Conservation (phyloP, 129 eudicot genomes). For the Sambucus nigra region DNA sequence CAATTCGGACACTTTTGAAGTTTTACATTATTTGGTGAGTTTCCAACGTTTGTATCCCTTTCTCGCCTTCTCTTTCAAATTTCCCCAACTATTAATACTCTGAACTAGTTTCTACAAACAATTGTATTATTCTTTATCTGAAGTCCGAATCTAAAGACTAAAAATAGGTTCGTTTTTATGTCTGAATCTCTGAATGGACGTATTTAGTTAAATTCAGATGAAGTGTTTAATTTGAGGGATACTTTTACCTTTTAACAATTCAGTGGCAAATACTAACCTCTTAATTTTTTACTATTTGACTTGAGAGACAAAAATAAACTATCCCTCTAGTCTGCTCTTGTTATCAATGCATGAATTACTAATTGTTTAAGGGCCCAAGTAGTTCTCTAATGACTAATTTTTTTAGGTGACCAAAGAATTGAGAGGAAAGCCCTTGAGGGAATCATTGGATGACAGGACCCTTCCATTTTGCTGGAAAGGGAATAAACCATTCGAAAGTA, state of each 20-base stretch:
- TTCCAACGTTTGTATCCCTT: neutral
- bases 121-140: no score
- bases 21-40: constrained; percentile 50
- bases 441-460: constrained; percentile 61
- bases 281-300: no score
- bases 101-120: no score
- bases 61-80: neutral
- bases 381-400: neutral
- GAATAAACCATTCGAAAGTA: constrained; percentile 58
- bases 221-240: no score
- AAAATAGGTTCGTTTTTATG: no score
- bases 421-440: constrained; percentile 52
- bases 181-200: no score
- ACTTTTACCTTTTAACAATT: no score
- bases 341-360: neutral
- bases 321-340: no score
- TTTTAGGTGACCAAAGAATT: constrained; percentile 56
- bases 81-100: neutral
- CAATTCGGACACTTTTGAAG: constrained; percentile 49
- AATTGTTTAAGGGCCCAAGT: neutral
- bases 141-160: no score
- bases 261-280: no score
- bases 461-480: constrained; percentile 97
- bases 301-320: no score
- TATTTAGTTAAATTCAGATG: no score